Evolutionary conservation across 345 rosid species (phyloP), one percentile per base, ranked within the genome.

Genomic region (Dovyalis caffra): DNA sequence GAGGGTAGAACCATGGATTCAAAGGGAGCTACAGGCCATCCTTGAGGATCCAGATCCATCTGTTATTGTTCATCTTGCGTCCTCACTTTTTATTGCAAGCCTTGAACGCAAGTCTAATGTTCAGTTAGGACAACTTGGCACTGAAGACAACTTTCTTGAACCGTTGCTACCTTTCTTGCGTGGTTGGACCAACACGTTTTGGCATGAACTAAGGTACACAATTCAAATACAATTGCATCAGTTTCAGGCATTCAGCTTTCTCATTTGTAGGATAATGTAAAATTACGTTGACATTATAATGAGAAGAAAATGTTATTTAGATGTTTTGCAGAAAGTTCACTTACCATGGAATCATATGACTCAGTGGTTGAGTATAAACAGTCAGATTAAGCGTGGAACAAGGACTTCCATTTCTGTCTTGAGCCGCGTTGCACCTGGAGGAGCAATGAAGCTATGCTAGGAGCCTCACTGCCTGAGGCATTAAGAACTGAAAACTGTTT

Each of bases 31-130:
- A 31, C 81, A 84, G 71, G 91, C 90, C 11, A 81, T 88, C 62
- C 91, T 87, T 45, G 90, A 87, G 61, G 94, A 88, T 73, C 88
- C 88, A 20, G 94, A 93, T 79, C 90, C 93, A 37, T 81, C 91
- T 43, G 76, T 93, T 70, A 82, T 93, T 61, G 86, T 88, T 83
- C 93, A 89, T 83, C 83, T 91, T 31, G 94, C 82, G 6, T 83
- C 94, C 26, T 78, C 90, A 12, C 81, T 83, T 80, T 86, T 78
- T 74, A 71, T 92, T 75, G 69, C 84, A 72, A 80, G 83, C 70
- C 75, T 85, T 64, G 89, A 85, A 78, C 78, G 79, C 70, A 84
- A 76, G 49, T 61, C 12, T 32, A 76, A 64, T 82, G 70, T 18
- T 67, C 57, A 53, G 34, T 57, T 82, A 18, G 58, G 73, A 38